Evolutionary conservation across 2,329 filamentous ascomycete species (phyloP), one percentile per base, ranked within the genome.

Genomic region (Claviceps fusiformis): DNA sequence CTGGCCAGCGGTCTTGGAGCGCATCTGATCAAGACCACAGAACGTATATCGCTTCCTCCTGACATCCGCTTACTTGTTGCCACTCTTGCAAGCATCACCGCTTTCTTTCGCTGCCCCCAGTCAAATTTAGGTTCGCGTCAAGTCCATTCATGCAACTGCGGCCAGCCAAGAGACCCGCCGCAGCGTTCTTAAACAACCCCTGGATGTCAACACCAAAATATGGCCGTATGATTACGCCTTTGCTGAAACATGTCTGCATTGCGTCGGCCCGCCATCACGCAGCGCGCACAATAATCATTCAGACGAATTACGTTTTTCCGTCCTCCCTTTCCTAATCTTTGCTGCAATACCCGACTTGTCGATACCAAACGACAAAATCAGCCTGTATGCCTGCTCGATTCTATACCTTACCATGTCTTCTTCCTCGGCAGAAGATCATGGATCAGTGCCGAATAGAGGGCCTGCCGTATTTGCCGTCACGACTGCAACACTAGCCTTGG

Each of bases 381-480:
- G 35, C 48, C 53, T 53, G 50, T 44, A 53, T 57, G 56, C 43
- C 41, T 50, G 51, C 33, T 51, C 15, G 47, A 15, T 27, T 48
- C 43, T 27, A 3, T 49, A 24, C 35, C 50, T 35, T 43, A 27
- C 45, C 53, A 59, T 60, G 58, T 57, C 53, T 53, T 59, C 57
- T 45, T 24, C 48, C 27, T 46, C 44, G 48, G 48, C 39, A 50
- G 54, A 47, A 41, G 56, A 50, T 41, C 11, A 52, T 56, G 56
- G 29, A 5, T 4, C 44, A n/a, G 61, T 74, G 50, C 71, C 73
- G 47, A 72, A 81, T 66, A 77, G 80, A 44, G 79, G 80, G 27
- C 77, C 78, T 55, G 72, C 75, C 43, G 85, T 89, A 53, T 81
- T 90, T 63, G 79, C 80, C 61, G 85, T 89, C 59, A 86, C 85